Percentiles rank a stretch among this genome's conserved stretches.
Conservation (phyloP, 2,329 filamentous ascomycete genomes). For the Cylindrodendrum hubeiense region DNA sequence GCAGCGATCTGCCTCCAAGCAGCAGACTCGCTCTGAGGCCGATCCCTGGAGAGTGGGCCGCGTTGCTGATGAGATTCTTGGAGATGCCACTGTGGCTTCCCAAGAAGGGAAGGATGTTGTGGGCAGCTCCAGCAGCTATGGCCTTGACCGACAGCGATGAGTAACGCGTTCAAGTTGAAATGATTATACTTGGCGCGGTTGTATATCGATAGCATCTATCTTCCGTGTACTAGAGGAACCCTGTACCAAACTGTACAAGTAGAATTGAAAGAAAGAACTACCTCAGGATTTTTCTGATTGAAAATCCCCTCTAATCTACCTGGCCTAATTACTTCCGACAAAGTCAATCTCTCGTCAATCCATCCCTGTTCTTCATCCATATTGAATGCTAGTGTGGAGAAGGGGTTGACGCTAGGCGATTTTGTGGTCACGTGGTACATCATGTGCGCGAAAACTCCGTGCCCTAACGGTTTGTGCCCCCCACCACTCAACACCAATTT, state of each 20-base stretch:
- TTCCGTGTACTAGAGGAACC: constrained; percentile 35
- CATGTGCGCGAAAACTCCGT: constrained; percentile 36
- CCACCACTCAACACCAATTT: constrained; percentile 47
- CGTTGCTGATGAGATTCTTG: constrained; percentile 47
- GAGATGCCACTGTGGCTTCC: constrained; percentile 17
- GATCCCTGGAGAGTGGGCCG: constrained; percentile 39
- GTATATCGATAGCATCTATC: constrained; percentile 42
- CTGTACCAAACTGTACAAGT: constrained; percentile 50
- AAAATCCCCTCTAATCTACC: constrained; percentile 12
- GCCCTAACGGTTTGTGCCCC: constrained; percentile 47
- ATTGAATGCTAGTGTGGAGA: neutral
- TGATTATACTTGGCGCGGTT: constrained; percentile 22
- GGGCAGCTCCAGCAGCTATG: constrained; percentile 55
- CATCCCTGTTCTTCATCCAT: neutral
- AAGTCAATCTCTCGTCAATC: neutral
- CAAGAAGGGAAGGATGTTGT: constrained; percentile 68
- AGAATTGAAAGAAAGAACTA: constrained; percentile 43
- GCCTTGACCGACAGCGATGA: constrained; percentile 46
- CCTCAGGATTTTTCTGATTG: constrained; percentile 34
- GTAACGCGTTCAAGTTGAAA: constrained; percentile 18
- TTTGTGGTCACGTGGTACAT: constrained; percentile 39
- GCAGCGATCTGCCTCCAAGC: constrained; percentile 33
- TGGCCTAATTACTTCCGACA: neutral
- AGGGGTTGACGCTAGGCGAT: neutral
- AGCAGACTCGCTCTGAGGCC: constrained; percentile 10